A percentile compares a stretch with the other conserved stretches of the same genome.
phyloP scores from a whole-genome alignment of 192 early-diverging fungal species.

The Mortierella claussenii region DNA sequence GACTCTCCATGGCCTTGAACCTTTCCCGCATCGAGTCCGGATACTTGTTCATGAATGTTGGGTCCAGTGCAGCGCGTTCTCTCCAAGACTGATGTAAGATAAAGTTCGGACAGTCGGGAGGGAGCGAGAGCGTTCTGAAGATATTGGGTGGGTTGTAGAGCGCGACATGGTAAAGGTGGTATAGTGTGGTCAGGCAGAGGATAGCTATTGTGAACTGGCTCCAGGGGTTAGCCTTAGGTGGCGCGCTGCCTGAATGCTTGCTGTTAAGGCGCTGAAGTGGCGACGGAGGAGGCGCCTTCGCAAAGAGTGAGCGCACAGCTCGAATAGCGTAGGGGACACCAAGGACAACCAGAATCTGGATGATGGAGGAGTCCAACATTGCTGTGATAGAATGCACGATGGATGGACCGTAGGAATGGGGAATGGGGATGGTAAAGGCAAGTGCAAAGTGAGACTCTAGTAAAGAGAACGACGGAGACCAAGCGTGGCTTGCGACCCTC shows the following conservation, averaged over 20 bases:
- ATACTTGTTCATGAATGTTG: slow-evolving; percentile 20
- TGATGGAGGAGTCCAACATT: slow-evolving; percentile 43
- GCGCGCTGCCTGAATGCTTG: background rate
- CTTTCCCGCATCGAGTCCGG: slow-evolving; percentile 35
- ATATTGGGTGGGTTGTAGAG: slow-evolving; percentile 37
- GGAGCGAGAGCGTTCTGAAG: slow-evolving; percentile 31
- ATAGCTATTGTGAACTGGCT: slow-evolving; percentile 11
- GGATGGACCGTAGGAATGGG: background rate
- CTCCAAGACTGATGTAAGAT: slow-evolving; percentile 46
- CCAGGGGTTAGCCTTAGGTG: slow-evolving; percentile 10
- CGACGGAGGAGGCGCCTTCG: slow-evolving; percentile 37
- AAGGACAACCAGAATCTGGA: slow-evolving; percentile 34
- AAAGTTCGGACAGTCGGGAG: slow-evolving; percentile 46
- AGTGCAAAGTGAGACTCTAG: too few relatives aligned
- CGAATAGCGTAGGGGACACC: slow-evolving; percentile 33
- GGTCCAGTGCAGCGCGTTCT: slow-evolving; percentile 14
- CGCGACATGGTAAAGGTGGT: slow-evolving; percentile 23
- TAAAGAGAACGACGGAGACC: too few relatives aligned
- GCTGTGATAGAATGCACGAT: background rate
- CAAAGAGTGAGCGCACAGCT: slow-evolving; percentile 28
- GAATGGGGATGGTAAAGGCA: background rate
- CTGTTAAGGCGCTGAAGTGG: slow-evolving; percentile 37
- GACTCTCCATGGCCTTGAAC: slow-evolving; percentile 45
- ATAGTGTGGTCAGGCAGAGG: background rate
- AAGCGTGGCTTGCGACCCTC: background rate